phyloP scores from a whole-genome alignment of 176 grass and related monocot genomes.

The Oryza punctata region DNA sequence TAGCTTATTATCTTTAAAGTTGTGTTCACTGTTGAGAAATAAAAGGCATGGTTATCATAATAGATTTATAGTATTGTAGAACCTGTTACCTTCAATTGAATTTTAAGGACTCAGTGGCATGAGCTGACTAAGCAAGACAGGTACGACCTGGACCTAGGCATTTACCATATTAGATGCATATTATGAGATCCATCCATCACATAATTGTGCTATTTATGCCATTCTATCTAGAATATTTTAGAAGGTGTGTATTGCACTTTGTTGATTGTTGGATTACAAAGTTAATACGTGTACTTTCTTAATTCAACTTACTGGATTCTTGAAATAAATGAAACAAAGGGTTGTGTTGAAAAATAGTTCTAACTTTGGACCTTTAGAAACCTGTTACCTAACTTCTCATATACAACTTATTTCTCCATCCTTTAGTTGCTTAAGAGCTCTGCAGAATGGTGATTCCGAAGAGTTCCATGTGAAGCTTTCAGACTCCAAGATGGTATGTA shows the following conservation, averaged over 20 bases:
- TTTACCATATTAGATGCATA: not conserved
- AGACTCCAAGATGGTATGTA: constrained; percentile 73
- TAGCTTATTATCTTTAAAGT: not conserved
- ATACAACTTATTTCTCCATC: constrained; percentile 31
- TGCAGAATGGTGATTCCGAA: constrained; percentile 74
- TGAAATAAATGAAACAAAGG: constrained; percentile 14
- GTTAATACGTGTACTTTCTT: not conserved
- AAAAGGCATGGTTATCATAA: not conserved
- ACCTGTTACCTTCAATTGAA: not conserved
- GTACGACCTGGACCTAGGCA: not conserved
- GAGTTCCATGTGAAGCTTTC: constrained; percentile 79
- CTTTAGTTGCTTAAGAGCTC: constrained; percentile 89
- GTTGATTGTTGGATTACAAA: not conserved
- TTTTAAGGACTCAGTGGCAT: constrained; percentile 1
- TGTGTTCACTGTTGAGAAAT: constrained; percentile 1
- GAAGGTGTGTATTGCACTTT: not conserved
- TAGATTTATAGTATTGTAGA: not conserved
- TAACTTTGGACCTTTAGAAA: not conserved
- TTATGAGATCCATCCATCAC: not conserved
- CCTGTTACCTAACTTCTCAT: constrained; percentile 22
- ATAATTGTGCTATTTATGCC: not conserved
- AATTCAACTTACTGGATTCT: not conserved
- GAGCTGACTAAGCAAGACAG: not conserved
- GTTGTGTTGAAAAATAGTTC: constrained; percentile 14
- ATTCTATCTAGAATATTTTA: not conserved